Evolutionary conservation across 2,329 filamentous ascomycete genomes (phyloP).

Genomic region (Plectosphaerella cucumerina): DNA sequence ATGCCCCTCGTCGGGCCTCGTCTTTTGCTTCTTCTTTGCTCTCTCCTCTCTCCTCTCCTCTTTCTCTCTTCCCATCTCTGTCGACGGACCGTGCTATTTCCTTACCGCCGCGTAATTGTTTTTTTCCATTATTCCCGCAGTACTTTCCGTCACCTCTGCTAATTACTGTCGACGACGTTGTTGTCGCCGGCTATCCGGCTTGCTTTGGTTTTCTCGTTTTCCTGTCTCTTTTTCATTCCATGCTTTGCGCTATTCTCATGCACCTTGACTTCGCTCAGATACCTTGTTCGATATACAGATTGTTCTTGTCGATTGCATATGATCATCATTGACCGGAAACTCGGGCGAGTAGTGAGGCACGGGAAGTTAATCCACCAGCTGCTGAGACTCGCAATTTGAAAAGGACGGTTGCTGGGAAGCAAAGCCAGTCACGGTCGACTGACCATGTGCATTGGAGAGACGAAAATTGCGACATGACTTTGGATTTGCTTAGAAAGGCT

Average conservation of each 20-base stretch:
- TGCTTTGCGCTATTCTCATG: no score
- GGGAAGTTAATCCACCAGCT: no score
- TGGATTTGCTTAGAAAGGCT: no score
- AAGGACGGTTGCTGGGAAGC: not conserved
- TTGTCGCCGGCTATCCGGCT: slow-evolving; percentile 8
- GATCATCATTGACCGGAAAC: no score
- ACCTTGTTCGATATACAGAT: slow-evolving; percentile 57
- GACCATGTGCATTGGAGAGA: not conserved
- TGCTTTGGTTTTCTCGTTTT: slow-evolving; percentile 40
- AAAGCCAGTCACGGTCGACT: not conserved
- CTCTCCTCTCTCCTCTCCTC: slow-evolving; percentile 30
- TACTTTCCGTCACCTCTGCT: slow-evolving; percentile 17
- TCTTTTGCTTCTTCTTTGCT: slow-evolving; percentile 28
- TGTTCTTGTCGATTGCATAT: slow-evolving; percentile 15
- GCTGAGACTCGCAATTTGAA: no score
- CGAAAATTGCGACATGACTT: not conserved
- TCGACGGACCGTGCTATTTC: not conserved
- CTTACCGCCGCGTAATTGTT: slow-evolving; percentile 9
- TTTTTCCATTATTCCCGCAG: slow-evolving; percentile 18
- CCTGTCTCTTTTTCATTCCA: slow-evolving; percentile 12
- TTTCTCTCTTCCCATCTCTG: not conserved
- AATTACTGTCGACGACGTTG: slow-evolving; percentile 17
- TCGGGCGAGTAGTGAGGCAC: no score
- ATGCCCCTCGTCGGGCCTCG: not conserved
- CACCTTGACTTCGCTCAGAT: slow-evolving; percentile 37